These are phyloP conservation scores for Agaricales sp. DNA, from an alignment of 1,284 basidiomycete genomes.

Conservation along the genomic window DNA sequence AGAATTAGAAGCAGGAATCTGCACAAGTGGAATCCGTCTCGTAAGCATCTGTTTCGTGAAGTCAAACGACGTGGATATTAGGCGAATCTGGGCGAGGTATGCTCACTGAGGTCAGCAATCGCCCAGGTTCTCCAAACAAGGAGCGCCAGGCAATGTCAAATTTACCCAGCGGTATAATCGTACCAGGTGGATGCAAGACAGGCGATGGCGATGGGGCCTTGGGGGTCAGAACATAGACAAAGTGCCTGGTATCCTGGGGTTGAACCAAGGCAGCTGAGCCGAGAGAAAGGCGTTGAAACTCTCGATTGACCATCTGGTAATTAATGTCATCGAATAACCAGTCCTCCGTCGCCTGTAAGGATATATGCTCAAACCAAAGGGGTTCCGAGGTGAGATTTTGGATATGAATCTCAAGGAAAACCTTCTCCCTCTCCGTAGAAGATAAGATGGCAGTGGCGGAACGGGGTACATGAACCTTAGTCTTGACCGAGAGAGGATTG, in stretches of 20 bases:
- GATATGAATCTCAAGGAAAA: slow-evolving; percentile 82
- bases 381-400: slow-evolving; percentile 75
- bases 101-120: slow-evolving; percentile 59
- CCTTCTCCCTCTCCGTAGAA: slow-evolving; percentile 54
- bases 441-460: slow-evolving; percentile 63
- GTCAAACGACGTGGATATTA: too few species aligned
- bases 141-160: slow-evolving; percentile 80
- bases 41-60: slow-evolving; percentile 62
- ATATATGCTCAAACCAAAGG: slow-evolving; percentile 68
- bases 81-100: too few species aligned
- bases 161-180: slow-evolving; percentile 65
- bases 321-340: slow-evolving; percentile 56
- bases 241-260: slow-evolving; percentile 75
- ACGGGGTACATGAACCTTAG: slow-evolving; percentile 69
- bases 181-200: slow-evolving; percentile 47
- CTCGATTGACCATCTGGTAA: slow-evolving; percentile 17
- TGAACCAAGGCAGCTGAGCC: slow-evolving; percentile 60
- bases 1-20: too few species aligned
- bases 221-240: slow-evolving; percentile 71
- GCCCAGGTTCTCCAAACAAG: slow-evolving; percentile 71
- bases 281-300: slow-evolving; percentile 38
- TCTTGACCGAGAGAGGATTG: slow-evolving; percentile 84
- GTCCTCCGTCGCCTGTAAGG: slow-evolving; percentile 62
- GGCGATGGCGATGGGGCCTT: slow-evolving; percentile 36
- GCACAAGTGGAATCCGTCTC: slow-evolving; percentile 59